Percentiles rank a stretch among this genome's conserved stretches.
phyloP scores from a whole-genome alignment of 1,284 basidiomycete genomes.

The Marasmius sp. region DNA sequence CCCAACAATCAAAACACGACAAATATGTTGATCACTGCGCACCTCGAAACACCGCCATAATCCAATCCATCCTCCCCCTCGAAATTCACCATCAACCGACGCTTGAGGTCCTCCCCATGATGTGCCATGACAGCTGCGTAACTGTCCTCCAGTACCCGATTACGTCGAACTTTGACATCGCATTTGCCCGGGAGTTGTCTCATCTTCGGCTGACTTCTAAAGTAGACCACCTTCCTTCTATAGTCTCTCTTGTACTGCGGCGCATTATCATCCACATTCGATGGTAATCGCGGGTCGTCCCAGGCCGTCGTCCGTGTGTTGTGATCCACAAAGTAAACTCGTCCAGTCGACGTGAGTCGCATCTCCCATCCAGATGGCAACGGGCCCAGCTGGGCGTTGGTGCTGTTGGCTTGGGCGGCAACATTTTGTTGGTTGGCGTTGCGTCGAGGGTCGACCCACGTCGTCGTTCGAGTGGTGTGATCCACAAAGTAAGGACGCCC shows the following conservation, averaged over 20 bases:
- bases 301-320: slow-evolving; percentile 95
- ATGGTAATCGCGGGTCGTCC: slow-evolving; percentile 92
- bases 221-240: slow-evolving; percentile 97
- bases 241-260: slow-evolving; percentile 99
- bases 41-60: slow-evolving; percentile 96
- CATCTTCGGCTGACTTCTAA: slow-evolving; percentile 96
- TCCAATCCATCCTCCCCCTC: slow-evolving; percentile 98
- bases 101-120: slow-evolving; percentile 93
- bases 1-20: background rate
- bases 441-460: slow-evolving; percentile 96
- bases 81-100: slow-evolving; percentile 97
- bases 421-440: slow-evolving; percentile 59
- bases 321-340: slow-evolving; percentile 97
- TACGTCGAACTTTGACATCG: slow-evolving; percentile 93
- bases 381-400: slow-evolving; percentile 90
- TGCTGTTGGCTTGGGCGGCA: slow-evolving; percentile 55
- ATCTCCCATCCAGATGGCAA: slow-evolving; percentile 98
- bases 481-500: slow-evolving; percentile 98
- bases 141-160: slow-evolving; percentile 94
- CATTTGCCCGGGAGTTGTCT: slow-evolving; percentile 89
- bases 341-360: slow-evolving; percentile 89
- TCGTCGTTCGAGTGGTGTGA: slow-evolving; percentile 94
- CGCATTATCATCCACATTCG: slow-evolving; percentile 86
- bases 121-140: slow-evolving; percentile 96
- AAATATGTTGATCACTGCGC: slow-evolving; percentile 22